Conservation (phyloP, 208 protist species). For the Trypanosoma grayi region DNA sequence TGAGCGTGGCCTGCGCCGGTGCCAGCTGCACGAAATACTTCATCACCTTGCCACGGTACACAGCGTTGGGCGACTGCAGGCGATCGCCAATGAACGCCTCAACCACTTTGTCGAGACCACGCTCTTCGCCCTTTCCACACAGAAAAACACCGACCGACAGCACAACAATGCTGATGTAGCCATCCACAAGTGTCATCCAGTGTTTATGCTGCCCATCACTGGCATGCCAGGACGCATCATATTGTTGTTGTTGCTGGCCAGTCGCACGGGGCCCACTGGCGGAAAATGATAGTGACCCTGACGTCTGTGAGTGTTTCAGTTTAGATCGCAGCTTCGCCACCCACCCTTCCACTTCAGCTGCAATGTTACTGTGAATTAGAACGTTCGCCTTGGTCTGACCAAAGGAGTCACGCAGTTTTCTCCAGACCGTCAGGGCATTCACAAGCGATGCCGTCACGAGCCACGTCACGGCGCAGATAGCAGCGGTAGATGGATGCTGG, state of each 20-base stretch:
- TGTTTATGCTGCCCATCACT: conserved; percentile 13
- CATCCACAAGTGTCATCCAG: conserved; percentile 51
- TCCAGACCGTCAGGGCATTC: conserved; percentile 70
- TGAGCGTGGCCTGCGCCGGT: conserved; percentile 42
- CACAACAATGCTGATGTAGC: conserved; percentile 66
- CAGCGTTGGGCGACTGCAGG: conserved; percentile 16
- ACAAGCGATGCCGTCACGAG: conserved; percentile 60
- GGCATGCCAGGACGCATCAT: not conserved
- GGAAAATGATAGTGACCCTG: conserved; percentile 19
- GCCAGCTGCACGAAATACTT: conserved; percentile 80
- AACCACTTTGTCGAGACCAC: conserved; percentile 67
- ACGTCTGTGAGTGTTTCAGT: conserved; percentile 15
- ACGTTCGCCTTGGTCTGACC: conserved; percentile 37
- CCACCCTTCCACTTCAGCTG: conserved; percentile 31
- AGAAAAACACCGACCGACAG: conserved; percentile 64
- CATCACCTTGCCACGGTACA: conserved; percentile 62
- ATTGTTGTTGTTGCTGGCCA: conserved; percentile 8
- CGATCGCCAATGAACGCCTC: conserved; percentile 73
- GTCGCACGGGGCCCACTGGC: not conserved
- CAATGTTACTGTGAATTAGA: conserved; percentile 41
- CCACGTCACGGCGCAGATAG: conserved; percentile 60
- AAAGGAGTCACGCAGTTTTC: conserved; percentile 31
- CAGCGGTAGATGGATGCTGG: conserved; percentile 36
- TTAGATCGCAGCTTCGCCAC: conserved; percentile 30
- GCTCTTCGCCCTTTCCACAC: conserved; percentile 57